Conservation (phyloP, 164 flowering plant genomes). For the Pachysandra terminalis region DNA sequence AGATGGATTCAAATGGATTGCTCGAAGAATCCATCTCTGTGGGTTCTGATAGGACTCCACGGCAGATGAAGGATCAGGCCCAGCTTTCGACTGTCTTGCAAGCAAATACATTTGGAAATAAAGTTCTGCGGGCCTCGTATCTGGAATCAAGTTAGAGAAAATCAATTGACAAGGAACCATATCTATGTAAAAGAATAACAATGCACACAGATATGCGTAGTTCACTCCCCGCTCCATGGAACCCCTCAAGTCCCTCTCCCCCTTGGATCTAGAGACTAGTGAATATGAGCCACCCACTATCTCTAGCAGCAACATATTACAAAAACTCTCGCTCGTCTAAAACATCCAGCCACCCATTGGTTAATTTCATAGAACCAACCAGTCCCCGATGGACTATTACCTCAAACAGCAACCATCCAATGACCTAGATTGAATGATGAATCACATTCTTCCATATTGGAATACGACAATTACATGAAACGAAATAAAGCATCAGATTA, state of each 20-base stretch:
- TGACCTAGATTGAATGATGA: no score
- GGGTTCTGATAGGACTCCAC: slow-evolving; percentile 40
- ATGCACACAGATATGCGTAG: no score
- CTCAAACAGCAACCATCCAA: neutral
- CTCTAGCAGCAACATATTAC: no score
- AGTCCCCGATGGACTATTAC: neutral
- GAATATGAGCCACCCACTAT: no score
- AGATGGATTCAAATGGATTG: slow-evolving; percentile 89
- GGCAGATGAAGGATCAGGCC: slow-evolving; percentile 22
- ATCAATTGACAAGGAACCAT: neutral
- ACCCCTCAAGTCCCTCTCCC: no score
- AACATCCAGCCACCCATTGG: neutral
- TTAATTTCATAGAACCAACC: neutral
- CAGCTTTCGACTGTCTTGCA: slow-evolving; percentile 34
- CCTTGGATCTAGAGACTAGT: no score
- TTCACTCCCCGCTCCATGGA: no score
- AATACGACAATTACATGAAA: no score
- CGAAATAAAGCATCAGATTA: neutral
- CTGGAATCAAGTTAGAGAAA: slow-evolving; percentile 33
- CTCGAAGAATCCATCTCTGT: slow-evolving; percentile 56
- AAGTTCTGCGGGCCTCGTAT: slow-evolving; percentile 75
- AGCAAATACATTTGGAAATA: slow-evolving; percentile 89
- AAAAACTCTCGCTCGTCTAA: no score
- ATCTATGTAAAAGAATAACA: neutral
- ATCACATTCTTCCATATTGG: no score